Conservation (phyloP, 768 basidiomycete genomes). For the Rhodotorula graminis region DNA sequence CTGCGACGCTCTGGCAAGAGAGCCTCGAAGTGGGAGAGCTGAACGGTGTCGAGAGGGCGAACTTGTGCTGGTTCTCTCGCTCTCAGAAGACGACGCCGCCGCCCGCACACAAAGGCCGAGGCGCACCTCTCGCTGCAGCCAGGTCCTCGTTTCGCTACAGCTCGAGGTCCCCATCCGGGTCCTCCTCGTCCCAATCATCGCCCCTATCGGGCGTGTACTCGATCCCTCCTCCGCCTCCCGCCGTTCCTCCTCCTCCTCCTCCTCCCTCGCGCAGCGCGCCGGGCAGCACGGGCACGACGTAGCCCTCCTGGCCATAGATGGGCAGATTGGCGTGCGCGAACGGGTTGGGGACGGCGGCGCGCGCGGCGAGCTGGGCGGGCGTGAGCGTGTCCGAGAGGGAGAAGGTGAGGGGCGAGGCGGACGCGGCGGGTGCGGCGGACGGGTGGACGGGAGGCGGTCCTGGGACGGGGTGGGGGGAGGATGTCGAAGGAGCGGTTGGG, state of each 20-base stretch:
- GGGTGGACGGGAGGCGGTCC: not conserved
- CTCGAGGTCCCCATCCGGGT: slow-evolving; percentile 91
- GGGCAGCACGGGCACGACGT: slow-evolving; percentile 1
- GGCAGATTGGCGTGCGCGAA: slow-evolving; percentile 51
- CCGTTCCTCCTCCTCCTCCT: slow-evolving; percentile 46
- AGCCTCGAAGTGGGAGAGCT: no score
- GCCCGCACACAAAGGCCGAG: no score
- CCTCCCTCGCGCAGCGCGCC: not conserved
- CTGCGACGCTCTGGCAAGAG: no score
- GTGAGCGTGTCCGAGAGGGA: slow-evolving; percentile 86
- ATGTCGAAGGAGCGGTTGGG: not conserved
- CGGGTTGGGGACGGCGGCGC: slow-evolving; percentile 78
- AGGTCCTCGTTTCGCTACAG: slow-evolving; percentile 51
- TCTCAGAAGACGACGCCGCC: no score
- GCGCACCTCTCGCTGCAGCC: no score
- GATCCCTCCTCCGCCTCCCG: slow-evolving; percentile 49
- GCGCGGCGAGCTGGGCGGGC: slow-evolving; percentile 68
- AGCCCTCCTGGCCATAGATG: slow-evolving; percentile 23
- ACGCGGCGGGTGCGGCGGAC: not conserved
- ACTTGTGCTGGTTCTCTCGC: no score
- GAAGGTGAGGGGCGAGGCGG: slow-evolving; percentile 56
- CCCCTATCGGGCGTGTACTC: slow-evolving; percentile 88
- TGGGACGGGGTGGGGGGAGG: not conserved
- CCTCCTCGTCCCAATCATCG: slow-evolving; percentile 91
- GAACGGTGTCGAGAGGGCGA: no score